phyloP scores from a whole-genome alignment of 1,284 basidiomycete species.

The Sanguinoderma infundibulare region DNA sequence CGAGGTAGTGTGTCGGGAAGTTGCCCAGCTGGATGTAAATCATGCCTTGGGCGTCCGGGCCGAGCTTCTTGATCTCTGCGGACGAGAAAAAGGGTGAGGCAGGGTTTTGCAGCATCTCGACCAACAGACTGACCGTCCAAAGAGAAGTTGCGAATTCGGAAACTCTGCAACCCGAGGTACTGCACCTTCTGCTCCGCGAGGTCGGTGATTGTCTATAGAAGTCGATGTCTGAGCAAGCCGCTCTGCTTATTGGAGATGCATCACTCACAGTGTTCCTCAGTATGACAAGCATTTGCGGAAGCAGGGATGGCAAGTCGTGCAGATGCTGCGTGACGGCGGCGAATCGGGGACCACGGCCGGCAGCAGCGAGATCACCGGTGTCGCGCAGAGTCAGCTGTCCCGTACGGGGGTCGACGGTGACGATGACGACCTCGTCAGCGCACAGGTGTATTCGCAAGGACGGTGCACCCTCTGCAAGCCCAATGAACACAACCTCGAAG shows the following conservation, averaged over 20 bases:
- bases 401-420: conserved; percentile 75
- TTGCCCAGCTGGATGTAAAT: conserved; percentile 74
- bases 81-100: neutral
- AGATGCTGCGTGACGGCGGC: conserved; percentile 56
- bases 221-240: neutral
- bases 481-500: neutral
- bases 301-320: conserved; percentile 63
- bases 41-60: conserved; percentile 53
- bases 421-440: conserved; percentile 71
- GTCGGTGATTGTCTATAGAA: conserved; percentile 68
- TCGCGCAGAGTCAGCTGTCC: conserved; percentile 73
- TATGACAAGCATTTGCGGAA: conserved; percentile 55
- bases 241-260: neutral
- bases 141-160: conserved; percentile 69
- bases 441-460: conserved; percentile 70
- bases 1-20: conserved; percentile 76
- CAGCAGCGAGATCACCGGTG: conserved; percentile 75
- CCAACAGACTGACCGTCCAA: conserved; percentile 50
- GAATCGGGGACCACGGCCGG: conserved; percentile 68
- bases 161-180: conserved; percentile 74
- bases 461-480: conserved; percentile 48
- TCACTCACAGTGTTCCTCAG: conserved; percentile 59
- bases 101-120: too few relatives aligned
- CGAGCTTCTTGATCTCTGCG: conserved; percentile 68
- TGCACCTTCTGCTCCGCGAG: conserved; percentile 76